Conservation (phyloP, 345 rosid species). For the Balakata baccata region DNA sequence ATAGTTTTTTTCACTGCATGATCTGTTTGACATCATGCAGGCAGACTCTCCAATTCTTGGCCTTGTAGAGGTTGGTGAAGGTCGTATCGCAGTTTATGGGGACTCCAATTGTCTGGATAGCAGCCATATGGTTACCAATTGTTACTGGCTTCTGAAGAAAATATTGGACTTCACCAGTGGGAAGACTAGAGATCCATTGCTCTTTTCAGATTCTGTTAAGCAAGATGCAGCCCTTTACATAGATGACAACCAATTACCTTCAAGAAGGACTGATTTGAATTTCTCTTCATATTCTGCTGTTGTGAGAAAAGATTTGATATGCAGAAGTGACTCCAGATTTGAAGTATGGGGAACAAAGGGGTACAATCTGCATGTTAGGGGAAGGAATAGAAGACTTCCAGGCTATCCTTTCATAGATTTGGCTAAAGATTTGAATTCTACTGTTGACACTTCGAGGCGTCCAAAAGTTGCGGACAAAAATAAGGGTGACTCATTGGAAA, state of each 20-base stretch:
- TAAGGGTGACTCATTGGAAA: conserved; percentile 41
- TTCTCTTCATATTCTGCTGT: conserved; percentile 79
- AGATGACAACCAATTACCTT: conserved; percentile 71
- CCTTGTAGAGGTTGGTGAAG: conserved; percentile 67
- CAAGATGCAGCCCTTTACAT: conserved; percentile 46
- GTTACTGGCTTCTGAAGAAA: conserved; percentile 88
- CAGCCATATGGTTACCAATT: conserved; percentile 97
- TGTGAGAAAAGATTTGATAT: conserved; percentile 66
- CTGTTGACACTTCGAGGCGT: conserved; percentile 36
- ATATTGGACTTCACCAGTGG: conserved; percentile 74
- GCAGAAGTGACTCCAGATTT: conserved; percentile 75
- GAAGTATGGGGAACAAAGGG: conserved; percentile 98
- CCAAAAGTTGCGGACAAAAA: conserved; percentile 36
- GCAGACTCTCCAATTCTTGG: conserved; percentile 90
- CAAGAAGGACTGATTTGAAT: conserved; percentile 87
- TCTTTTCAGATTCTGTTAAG: conserved; percentile 57
- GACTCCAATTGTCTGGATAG: conserved; percentile 97
- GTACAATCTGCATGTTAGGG: conserved; percentile 60
- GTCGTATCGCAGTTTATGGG: conserved; percentile 83
- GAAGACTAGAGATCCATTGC: conserved; percentile 65
- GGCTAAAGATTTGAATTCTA: conserved; percentile 54
- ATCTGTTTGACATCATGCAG: conserved; percentile 37
- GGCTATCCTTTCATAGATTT: conserved; percentile 62
- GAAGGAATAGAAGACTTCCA: conserved; percentile 68
- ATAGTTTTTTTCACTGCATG: neutral